phyloP scores from a whole-genome alignment of 495 filamentous ascomycete genomes.

The Aspergillus bertholletiae region DNA sequence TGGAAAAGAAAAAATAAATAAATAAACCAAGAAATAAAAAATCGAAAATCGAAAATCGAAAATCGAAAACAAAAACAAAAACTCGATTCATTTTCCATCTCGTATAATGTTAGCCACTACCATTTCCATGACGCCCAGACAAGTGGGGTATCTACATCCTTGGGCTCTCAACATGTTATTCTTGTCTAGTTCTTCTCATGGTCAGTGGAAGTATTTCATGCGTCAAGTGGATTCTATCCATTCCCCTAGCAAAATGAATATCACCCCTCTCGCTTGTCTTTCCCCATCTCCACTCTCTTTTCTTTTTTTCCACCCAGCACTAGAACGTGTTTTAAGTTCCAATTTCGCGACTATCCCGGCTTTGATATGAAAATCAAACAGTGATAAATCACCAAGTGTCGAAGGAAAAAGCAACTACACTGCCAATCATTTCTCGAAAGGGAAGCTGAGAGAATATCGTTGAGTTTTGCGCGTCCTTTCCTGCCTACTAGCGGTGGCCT shows the following conservation, averaged over 20 bases:
- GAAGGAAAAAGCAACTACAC: neutral
- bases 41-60: too few species aligned
- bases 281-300: neutral
- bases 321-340: neutral
- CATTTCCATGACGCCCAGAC: neutral
- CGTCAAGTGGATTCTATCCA: neutral
- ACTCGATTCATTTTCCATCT: neutral
- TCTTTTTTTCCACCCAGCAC: neutral
- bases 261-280: neutral
- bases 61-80: too few species aligned
- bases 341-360: neutral
- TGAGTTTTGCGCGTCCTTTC: neutral
- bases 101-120: neutral
- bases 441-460: neutral
- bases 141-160: neutral
- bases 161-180: neutral
- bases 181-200: neutral
- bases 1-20: neutral
- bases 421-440: neutral
- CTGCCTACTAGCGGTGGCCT: neutral
- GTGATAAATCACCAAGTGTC: neutral
- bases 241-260: neutral
- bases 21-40: too few species aligned
- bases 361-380: neutral
- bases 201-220: neutral